A percentile compares a stretch with the other conserved stretches of the same genome.
Evolutionary conservation across 768 basidiomycete genomes (phyloP).

Genomic region (Trametopsis cervina): DNA sequence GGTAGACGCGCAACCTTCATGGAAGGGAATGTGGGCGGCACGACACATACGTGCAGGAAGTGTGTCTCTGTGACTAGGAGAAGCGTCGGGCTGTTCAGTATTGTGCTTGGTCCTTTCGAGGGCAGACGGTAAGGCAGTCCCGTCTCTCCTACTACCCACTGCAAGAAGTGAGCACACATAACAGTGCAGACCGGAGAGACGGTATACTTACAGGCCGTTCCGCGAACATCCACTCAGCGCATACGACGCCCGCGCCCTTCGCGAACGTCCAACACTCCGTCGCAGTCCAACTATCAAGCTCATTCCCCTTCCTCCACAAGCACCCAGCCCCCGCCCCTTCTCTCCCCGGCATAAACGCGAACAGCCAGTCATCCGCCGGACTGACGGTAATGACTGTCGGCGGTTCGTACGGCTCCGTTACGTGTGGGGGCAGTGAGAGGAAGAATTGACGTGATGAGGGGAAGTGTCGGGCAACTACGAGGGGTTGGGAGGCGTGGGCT

Average conservation of each 20-base stretch:
- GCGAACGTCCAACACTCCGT: slow-evolving; percentile 50
- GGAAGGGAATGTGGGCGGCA: slow-evolving; percentile 37
- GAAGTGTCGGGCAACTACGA: slow-evolving; percentile 57
- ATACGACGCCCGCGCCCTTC: slow-evolving; percentile 49
- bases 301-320: slow-evolving; percentile 53
- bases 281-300: slow-evolving; percentile 56
- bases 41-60: slow-evolving; percentile 45
- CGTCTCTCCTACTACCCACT: slow-evolving; percentile 48
- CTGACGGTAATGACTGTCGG: slow-evolving; percentile 57
- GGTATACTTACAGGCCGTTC: slow-evolving; percentile 48
- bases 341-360: slow-evolving; percentile 66
- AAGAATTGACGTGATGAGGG: slow-evolving; percentile 62
- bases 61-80: slow-evolving; percentile 62
- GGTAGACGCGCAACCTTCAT: slow-evolving; percentile 45
- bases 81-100: slow-evolving; percentile 47
- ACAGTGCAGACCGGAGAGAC: background rate
- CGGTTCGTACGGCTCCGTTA: slow-evolving; percentile 49
- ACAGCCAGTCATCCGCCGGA: slow-evolving; percentile 55
- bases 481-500: slow-evolving; percentile 55
- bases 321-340: slow-evolving; percentile 54
- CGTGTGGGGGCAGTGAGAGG: slow-evolving; percentile 45
- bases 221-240: slow-evolving; percentile 53
- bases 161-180: background rate
- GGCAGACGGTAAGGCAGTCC: slow-evolving; percentile 51
- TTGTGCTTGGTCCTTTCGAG: slow-evolving; percentile 47